Base-by-base conservation (phyloP, 2,329 filamentous ascomycete genomes). In the Curvularia sp. region DNA sequence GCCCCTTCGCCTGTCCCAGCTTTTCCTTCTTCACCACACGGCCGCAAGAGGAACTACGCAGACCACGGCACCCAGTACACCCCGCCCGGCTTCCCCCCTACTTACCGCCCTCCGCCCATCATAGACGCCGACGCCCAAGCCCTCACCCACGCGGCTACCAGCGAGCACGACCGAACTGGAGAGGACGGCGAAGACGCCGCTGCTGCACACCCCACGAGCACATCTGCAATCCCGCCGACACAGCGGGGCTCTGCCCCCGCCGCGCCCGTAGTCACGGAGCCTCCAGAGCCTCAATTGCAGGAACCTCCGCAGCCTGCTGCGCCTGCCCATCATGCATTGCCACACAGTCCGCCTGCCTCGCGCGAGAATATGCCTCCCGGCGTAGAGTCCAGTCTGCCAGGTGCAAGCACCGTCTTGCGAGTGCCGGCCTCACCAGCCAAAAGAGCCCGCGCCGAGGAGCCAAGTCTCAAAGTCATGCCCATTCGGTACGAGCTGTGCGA, bases 401-500 rank as follows among this genome's bases (percentile, higher is more conserved):
- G 60, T 50, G 65, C 59, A 53, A 67, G 61, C 58, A 63, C 55
- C 52, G 62, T 58, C 42, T 39, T 60, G 42, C 61, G 63, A 22
- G 57, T 58, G 43, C 62, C 65, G 26, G 55, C 66, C 12, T 75
- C 73, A 9, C 67, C 73, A 26, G 66, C 73, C 24, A 77, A 77
- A 59, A 60, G 74, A 41, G 63, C 69, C 55, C 71, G 74, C 6
- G 61, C 69, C 26, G 69, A 71, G 56, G 77, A 79, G 13, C 79
- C 81, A 3, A 77, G 76, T 2, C 69, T 81, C 53, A 88, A 87
- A 70, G 66, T 83, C 57, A 84, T 95, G 73, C 90, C 95, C 0
- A 78, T 85, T 59, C 84, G 85, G 69, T 99, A 99, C 76, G 92
- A 97, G 76, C 81, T 88, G 10, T 96, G 92, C 75, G 83, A 89